Evolutionary conservation across 1,284 basidiomycete species (phyloP), one percentile per base, ranked within the genome.

Genomic region (Ceratobasidium sp.): DNA sequence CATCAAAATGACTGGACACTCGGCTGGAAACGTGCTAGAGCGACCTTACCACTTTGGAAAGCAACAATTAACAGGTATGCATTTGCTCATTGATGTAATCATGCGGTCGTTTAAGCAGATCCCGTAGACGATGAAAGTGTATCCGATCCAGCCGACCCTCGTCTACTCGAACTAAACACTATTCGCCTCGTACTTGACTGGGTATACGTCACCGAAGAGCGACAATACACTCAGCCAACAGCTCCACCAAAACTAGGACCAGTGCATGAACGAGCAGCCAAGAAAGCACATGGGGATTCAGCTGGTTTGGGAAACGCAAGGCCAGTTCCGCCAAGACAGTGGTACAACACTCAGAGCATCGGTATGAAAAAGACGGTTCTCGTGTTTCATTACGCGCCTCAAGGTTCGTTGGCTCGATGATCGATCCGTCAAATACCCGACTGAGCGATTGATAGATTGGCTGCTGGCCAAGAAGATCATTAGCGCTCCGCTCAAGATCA

Each of bases 1-100:
- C 30, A 69, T 69, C 53, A 69, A 69, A 48, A 69, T 69, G 65
- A 69, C 65, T 23, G 65, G 65, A 23, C 53, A 69, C 41, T 48
- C 65, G 28, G 26, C 65, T 34, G 65, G 65, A 32, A 69, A 48
- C 53, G 41, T 34, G 3, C 3, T 21, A 18, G 65, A 69, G 34
- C n/a, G 65, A 8, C 65, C 65, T 32, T 69, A 69, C 28, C 53
- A 69, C 16, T 69, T 69, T 45, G 65, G 65, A 28, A 69, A 58
- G 23, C 65, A 57, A 28, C 65, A 69, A 41, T 53, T 69, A 6
- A 69, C 65, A 6, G 65, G 65, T 69, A 23, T 45, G 26, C 46
- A 45, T 6, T 36, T 12, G 39, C 14, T n/a, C 16, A 34, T 67
- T 39, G 9, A n/a, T 46, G 23, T n/a, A 8, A 8, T 41, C 10